Percentiles rank a stretch among this genome's conserved stretches.
Conservation (phyloP, 2,329 filamentous ascomycete species). For the Bimuria novae-zelandiae region DNA sequence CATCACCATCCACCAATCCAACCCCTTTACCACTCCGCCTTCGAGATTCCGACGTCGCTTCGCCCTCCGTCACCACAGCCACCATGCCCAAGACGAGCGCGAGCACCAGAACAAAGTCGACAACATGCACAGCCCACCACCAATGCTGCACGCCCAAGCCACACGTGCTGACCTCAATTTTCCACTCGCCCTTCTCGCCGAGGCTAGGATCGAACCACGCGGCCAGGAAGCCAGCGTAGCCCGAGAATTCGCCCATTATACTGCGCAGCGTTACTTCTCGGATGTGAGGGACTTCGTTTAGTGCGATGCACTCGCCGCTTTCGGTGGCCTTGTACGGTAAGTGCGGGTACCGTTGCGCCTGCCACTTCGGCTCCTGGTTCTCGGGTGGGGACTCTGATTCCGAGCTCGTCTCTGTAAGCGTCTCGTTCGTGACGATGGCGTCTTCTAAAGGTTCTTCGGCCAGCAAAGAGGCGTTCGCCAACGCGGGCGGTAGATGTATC, state of each 20-base stretch:
- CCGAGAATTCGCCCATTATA: constrained; percentile 98
- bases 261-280: constrained; percentile 91
- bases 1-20: too few relatives aligned
- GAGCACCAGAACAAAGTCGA: constrained; percentile 61
- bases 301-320: constrained; percentile 18
- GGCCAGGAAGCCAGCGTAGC: constrained; percentile 85
- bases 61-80: neutral
- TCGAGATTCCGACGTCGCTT: neutral
- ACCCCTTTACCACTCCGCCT: too few relatives aligned
- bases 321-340: constrained; percentile 43
- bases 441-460: constrained; percentile 4
- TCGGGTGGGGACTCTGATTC: neutral
- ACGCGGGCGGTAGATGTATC: constrained; percentile 20
- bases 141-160: constrained; percentile 82
- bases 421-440: constrained; percentile 3
- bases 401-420: neutral
- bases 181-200: constrained; percentile 80
- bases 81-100: neutral
- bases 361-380: constrained; percentile 22
- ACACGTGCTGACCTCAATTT: constrained; percentile 79
- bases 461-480: constrained; percentile 4
- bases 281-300: constrained; percentile 59
- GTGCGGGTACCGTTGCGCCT: constrained; percentile 26
- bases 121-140: constrained; percentile 89
- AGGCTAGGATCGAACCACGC: constrained; percentile 80